Percentiles rank a stretch among this genome's conserved stretches.
These are phyloP conservation scores for Ceratobasidium theobromae DNA, from an alignment of 1,284 basidiomycete species.

Conservation along the genomic window DNA sequence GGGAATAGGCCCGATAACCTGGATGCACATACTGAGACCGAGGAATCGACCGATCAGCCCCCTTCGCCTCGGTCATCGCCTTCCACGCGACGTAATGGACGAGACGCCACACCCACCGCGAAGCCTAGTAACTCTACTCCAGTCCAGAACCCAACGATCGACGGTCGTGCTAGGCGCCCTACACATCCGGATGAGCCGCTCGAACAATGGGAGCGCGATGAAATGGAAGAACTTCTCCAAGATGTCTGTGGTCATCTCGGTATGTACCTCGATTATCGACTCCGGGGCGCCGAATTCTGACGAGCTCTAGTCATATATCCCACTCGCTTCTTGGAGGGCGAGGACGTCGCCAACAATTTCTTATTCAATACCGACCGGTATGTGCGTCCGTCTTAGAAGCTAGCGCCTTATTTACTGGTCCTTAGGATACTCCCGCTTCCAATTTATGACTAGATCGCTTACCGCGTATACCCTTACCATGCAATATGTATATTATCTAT, in stretches of 20 bases:
- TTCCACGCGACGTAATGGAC: slow-evolving; percentile 27
- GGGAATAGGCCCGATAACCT: slow-evolving; percentile 38
- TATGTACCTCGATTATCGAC: slow-evolving; percentile 44
- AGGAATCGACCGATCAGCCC: slow-evolving; percentile 34
- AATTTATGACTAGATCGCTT: slow-evolving; percentile 50
- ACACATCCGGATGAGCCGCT: slow-evolving; percentile 66
- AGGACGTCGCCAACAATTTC: slow-evolving; percentile 86
- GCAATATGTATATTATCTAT: not conserved
- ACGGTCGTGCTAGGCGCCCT: slow-evolving; percentile 38
- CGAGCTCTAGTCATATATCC: slow-evolving; percentile 68
- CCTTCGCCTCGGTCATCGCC: slow-evolving; percentile 22
- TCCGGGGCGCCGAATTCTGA: not conserved
- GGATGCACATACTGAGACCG: slow-evolving; percentile 36
- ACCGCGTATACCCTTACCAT: slow-evolving; percentile 5
- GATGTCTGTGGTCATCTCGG: slow-evolving; percentile 83
- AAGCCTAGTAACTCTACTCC: slow-evolving; percentile 1
- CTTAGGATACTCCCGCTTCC: slow-evolving; percentile 54
- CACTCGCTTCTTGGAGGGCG: slow-evolving; percentile 80
- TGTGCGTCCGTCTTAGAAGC: slow-evolving; percentile 37
- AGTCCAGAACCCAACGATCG: slow-evolving; percentile 3
- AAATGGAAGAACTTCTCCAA: slow-evolving; percentile 81
- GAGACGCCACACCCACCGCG: not conserved
- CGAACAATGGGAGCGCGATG: slow-evolving; percentile 77
- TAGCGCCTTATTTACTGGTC: slow-evolving; percentile 21
- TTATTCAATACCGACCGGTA: slow-evolving; percentile 85